Evolutionary conservation across 2,329 filamentous ascomycete genomes (phyloP), one percentile per base, ranked within the genome.

Genomic region (Sclerotinia spermophila): DNA sequence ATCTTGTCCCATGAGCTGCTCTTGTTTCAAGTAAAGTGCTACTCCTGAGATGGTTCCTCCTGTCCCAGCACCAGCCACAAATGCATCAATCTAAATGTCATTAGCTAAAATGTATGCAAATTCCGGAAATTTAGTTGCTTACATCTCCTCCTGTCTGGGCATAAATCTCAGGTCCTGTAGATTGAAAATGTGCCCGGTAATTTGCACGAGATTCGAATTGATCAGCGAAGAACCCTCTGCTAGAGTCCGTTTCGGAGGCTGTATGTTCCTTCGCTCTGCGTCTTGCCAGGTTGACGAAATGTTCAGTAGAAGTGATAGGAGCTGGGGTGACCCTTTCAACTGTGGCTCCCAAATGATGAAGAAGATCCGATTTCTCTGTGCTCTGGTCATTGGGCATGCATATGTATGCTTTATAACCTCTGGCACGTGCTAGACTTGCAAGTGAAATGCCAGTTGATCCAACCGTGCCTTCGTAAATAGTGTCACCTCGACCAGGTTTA

Each of bases 381-480:
- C 91, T 89, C 83, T 96, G 92, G 82, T 99, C 96, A 79, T 93
- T 90, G 62, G 96, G 95, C 94, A 99, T 98, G 84, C 93, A 97
- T 75, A 99, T 98, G 81, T 98, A 92, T 44, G 94, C 94, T 74
- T 90, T 87, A 83, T 98, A 98, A 45, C 96, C 96, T 80, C 90
- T 87, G 33, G 96, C 94, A 75, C 94, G 87, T 65, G 93, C 94
- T 66, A 99, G 88, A 0, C 92, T 92, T 3, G 96, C 96, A 15
- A 99, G 86, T 24, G 94, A 97, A 76, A 99, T 98, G 33, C 96
- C 96, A 0, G 96, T 99, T 79, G 93, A 97, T 72, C 96, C 96
- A 24, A 97, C 94, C 1, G 96, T 99, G 74, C 96, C 96, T 83
- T 99, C 96, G 81, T 98, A 99, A 77, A 99, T 94, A 58, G 92